A percentile compares a stretch with the other conserved stretches of the same genome.
These are phyloP conservation scores for Magnusiomyces sp. DNA, from an alignment of 1,139 yeast genomes.

Conservation along the genomic window DNA sequence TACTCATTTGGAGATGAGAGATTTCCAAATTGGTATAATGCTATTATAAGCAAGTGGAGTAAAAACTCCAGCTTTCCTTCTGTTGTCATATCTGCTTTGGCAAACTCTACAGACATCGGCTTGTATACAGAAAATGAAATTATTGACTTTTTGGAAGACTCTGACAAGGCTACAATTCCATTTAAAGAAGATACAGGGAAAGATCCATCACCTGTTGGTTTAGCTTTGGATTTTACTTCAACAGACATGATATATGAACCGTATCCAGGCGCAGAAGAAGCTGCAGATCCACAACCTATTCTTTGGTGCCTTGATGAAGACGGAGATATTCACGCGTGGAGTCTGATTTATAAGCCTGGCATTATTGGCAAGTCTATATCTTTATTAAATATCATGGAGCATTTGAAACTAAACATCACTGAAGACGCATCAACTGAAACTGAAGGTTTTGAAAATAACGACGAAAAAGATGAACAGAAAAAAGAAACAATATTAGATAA, in stretches of 20 bases:
- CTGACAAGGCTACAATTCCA: constrained; percentile 63
- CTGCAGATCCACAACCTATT: constrained; percentile 51
- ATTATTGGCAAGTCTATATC: constrained; percentile 14
- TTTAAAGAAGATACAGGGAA: constrained; percentile 42
- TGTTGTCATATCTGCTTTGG: constrained; percentile 43
- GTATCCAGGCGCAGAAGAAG: constrained; percentile 45
- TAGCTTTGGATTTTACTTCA: constrained; percentile 51
- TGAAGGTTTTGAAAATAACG: too few relatives aligned
- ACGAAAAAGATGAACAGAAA: too few relatives aligned
- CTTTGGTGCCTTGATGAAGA: constrained; percentile 52
- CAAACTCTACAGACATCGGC: constrained; percentile 55
- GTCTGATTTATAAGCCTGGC: constrained; percentile 37
- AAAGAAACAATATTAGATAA: too few relatives aligned
- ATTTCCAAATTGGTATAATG: constrained; percentile 41
- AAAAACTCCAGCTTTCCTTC: constrained; percentile 22
- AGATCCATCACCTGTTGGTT: constrained; percentile 65
- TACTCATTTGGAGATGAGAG: constrained; percentile 25
- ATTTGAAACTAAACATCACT: background rate
- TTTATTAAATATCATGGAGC: constrained; percentile 3
- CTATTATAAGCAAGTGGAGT: constrained; percentile 40
- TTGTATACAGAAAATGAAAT: constrained; percentile 33
- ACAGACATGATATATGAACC: constrained; percentile 42
- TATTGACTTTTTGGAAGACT: constrained; percentile 50
- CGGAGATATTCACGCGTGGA: constrained; percentile 57
- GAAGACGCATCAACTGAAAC: background rate